These are phyloP conservation scores for Beauveria bassiana DNA, from an alignment of 2,329 filamentous ascomycete species.

Conservation along the genomic window DNA sequence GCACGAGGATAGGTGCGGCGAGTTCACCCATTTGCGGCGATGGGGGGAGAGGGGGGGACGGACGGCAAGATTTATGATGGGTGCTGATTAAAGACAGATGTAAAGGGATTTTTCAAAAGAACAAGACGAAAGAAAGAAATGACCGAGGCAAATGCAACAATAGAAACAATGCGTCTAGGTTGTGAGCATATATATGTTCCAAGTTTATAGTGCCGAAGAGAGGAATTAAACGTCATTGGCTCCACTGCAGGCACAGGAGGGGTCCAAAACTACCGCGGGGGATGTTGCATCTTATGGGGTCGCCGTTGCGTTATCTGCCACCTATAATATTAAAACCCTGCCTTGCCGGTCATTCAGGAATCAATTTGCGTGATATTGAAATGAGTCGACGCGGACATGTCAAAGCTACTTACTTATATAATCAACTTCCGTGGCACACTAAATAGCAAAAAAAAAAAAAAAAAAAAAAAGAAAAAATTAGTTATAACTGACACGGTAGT, in stretches of 20 bases:
- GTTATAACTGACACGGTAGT: too few relatives aligned
- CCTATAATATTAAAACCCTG: not conserved
- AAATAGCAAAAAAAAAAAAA: too few relatives aligned
- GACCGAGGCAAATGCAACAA: not conserved
- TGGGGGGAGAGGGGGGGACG: too few relatives aligned
- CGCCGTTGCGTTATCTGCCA: not conserved
- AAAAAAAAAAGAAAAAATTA: too few relatives aligned
- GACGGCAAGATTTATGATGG: not conserved
- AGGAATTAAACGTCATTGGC: not conserved
- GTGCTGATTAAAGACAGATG: not conserved
- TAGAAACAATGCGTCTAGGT: not conserved
- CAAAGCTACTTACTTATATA: not conserved
- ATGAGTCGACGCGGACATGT: not conserved
- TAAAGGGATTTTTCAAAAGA: too few relatives aligned
- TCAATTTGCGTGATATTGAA: too few relatives aligned
- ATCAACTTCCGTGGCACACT: too few relatives aligned
- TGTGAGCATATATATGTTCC: too few relatives aligned
- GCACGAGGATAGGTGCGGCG: not conserved
- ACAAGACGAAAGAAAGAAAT: not conserved
- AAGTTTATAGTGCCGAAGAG: not conserved
- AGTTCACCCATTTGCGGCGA: not conserved
- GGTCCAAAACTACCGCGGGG: not conserved
- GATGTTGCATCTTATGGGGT: slow-evolving; percentile 3
- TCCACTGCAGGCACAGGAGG: not conserved
- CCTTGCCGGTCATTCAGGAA: too few relatives aligned